A percentile compares a stretch with the other conserved stretches of the same genome.
phyloP scores from a whole-genome alignment of 2,329 filamentous ascomycete genomes.

The Diplocarpon mali region DNA sequence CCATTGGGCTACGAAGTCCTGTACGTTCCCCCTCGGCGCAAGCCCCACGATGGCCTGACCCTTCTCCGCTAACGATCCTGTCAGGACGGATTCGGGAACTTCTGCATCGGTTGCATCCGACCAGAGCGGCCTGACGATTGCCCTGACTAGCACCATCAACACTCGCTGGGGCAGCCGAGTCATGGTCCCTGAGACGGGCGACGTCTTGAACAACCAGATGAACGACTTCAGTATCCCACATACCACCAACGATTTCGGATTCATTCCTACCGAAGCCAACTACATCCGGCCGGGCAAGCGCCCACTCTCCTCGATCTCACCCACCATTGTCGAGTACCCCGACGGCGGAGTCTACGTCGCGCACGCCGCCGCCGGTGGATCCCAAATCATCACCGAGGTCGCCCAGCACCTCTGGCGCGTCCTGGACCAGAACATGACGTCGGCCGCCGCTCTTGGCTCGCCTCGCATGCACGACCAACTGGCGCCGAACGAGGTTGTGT shows the following conservation, averaged over 20 bases:
- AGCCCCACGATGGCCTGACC: no score
- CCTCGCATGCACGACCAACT: constrained; percentile 57
- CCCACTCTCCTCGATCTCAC: constrained; percentile 52
- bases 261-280: constrained; percentile 51
- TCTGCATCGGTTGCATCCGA: constrained; percentile 45
- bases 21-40: no score
- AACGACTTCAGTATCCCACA: constrained; percentile 57
- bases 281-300: constrained; percentile 55
- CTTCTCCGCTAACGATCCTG: no score
- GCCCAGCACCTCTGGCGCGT: constrained; percentile 55
- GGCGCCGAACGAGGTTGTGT: constrained; percentile 41
- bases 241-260: constrained; percentile 54
- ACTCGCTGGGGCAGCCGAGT: constrained; percentile 52
- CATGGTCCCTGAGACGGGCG: constrained; percentile 54
- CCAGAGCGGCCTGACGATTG: constrained; percentile 47
- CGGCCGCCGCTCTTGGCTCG: constrained; percentile 41
- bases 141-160: constrained; percentile 57
- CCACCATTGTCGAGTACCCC: constrained; percentile 49
- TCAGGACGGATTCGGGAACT: constrained; percentile 33
- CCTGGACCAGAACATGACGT: constrained; percentile 44
- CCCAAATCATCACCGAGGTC: constrained; percentile 54
- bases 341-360: constrained; percentile 48
- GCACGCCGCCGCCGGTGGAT: constrained; percentile 53
- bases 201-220: constrained; percentile 56
- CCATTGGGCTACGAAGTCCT: constrained; percentile 49